Evolutionary conservation across 202 grass and related monocot species (phyloP), one percentile per base, ranked within the genome.

Genomic region (Carex arenaria): DNA sequence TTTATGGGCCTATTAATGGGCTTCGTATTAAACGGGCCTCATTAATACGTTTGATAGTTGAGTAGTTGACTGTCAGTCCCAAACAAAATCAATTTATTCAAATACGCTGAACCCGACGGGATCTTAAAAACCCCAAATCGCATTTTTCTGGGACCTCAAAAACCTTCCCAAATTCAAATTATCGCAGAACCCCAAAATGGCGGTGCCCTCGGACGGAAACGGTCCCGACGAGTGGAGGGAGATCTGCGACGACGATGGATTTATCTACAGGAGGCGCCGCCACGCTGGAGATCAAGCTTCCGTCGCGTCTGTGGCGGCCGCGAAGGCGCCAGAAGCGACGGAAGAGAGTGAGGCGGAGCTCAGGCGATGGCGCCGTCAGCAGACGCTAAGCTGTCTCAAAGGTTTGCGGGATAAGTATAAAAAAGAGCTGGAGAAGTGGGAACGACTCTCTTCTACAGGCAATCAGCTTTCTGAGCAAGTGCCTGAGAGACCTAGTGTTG

Each of bases 201-300:
- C 28, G 64, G 59, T 66, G 59, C 36, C 79, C 17, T 36, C 57
- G 51, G 47, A 34, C 65, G 67, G 70, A 66, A 61, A 4, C 19
- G 81, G 61, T 59, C 10, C 87, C 84, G 90, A 10, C 51, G 85
- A 79, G 57, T 87, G 75, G 81, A 88, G 75, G 74, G 89, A 92
- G 75, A 92, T 92, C 73, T 86, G 65, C 82, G 87, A 89, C 54
- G 89, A 91, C 1, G 20, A 82, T 1, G 89, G 89, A 10, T 99
- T 99, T 68, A 84, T 99, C 9, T 99, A 87, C 89, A 91, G 85
- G 5, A 89, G 73, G 47, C 71, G 86, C 2, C 76, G 63, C 11
- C 62, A 79, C 60, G 31, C 77, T 81, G 73, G 28, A 18, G 6
- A 13, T 3, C 64, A 51, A n/a, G 4, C 1, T 62, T 68, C 69